Base-by-base conservation (phyloP, 352 stramenopile species). In the Phytophthora aleatoria region DNA sequence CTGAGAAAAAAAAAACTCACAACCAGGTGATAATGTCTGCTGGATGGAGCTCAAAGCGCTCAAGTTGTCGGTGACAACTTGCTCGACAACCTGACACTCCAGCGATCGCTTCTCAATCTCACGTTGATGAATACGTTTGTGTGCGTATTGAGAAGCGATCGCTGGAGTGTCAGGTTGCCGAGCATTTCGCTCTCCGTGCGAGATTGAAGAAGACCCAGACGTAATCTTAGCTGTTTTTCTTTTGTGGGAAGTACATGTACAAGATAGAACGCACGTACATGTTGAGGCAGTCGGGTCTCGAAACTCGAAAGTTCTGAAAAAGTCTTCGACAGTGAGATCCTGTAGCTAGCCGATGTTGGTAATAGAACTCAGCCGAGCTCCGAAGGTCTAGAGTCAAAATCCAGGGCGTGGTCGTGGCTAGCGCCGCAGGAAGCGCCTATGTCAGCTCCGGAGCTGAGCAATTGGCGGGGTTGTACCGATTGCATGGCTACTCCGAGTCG, bases 351-450 rank as follows among this genome's bases (percentile, higher is more conserved):
- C 31, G 13, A 43, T 43, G 39, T 8, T 27, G 56, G 60, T 57
- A 49, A 57, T 66, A 44, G 62, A 61, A 61, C 20, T 20, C 20
- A 20, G 20, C 20, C 20, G 20, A 20, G 20, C 5, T 20, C 6
- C 39, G 28, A 57, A 36, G 31, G 27, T 33, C 38, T n/a, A 61
- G 20, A 20, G 20, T 20, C 20, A 20, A 27, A 15, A 38, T 39
- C 15, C 38, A 27, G 51, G 50, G 1, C 24, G 50, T 57, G 33
- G 26, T 43, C 27, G 27, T 65, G 38, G 11, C 15, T 50, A 65
- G 38, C 31, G 31, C 26, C 13, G 16, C 15, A 16, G 44, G 12
- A 57, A 53, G 8, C 16, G 27, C 28, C 5, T 52, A 20, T 43
- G 48, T 28, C 20, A 26, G 27, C 26, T 33, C 8, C 31, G 5